Percentiles rank a stretch among this genome's conserved stretches.
Conservation (phyloP, 2,329 filamentous ascomycete species). For the Malbranchea zuffiana region DNA sequence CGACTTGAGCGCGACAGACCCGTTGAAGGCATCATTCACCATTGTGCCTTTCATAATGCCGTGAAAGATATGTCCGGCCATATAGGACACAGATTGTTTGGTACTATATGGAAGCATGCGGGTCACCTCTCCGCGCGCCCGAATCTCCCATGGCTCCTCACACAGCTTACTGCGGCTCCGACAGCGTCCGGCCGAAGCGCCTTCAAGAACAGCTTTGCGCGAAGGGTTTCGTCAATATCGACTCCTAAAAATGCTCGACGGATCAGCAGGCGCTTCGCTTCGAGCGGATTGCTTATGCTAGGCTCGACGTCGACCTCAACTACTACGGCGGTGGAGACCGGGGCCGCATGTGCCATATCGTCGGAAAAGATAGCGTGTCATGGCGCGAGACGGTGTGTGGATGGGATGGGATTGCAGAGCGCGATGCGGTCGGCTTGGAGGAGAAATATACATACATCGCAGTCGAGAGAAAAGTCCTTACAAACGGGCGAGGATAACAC, state of each 20-base stretch:
- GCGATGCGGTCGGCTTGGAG: conserved; percentile 20
- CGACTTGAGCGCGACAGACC: no score
- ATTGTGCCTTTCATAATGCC: conserved; percentile 37
- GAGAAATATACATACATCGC: conserved; percentile 24
- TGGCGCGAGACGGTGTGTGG: conserved; percentile 14
- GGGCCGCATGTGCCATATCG: conserved; percentile 24
- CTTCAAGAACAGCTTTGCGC: conserved; percentile 12
- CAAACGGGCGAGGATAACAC: background rate
- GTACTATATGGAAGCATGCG: conserved; percentile 21
- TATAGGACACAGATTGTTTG: conserved; percentile 37
- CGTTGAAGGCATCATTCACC: no score
- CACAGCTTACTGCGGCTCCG: conserved; percentile 13
- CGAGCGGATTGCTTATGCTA: conserved; percentile 45
- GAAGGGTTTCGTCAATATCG: conserved; percentile 17
- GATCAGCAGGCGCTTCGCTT: conserved; percentile 44
- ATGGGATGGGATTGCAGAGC: conserved; percentile 15
- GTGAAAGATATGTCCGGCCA: conserved; percentile 37
- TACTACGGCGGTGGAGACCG: conserved; percentile 23
- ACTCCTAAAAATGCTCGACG: conserved; percentile 25
- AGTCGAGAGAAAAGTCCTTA: conserved; percentile 12
- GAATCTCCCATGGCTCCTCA: conserved; percentile 19
- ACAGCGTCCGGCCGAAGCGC: conserved; percentile 13
- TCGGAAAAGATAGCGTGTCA: conserved; percentile 24
- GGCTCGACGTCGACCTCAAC: conserved; percentile 28
- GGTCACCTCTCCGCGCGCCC: conserved; percentile 25